Base-by-base conservation (phyloP, 2,329 filamentous ascomycete genomes). In the Achaetomium macrosporum region DNA sequence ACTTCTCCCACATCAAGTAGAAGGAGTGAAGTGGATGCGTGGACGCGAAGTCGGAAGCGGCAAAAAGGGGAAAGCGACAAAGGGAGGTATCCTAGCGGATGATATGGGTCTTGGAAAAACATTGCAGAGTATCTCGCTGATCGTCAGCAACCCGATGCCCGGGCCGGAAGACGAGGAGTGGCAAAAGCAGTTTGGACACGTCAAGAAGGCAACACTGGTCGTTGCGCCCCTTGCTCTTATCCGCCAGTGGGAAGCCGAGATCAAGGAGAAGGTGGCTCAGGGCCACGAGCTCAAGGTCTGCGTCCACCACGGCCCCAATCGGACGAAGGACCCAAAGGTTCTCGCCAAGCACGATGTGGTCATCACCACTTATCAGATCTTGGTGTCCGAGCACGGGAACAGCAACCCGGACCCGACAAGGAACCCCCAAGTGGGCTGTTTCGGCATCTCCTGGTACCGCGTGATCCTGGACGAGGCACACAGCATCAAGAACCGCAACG, bases 61-160 rank as follows among this genome's bases (percentile, higher is more conserved):
- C 56, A 96, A 93, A 72, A 87, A 85, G 61, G 88, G 88, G 54
- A 81, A 74, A 57, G 79, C 95, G 10, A 90, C 92, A 30, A 93
- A 95, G 62, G 93, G 93, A 35, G 93, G 93, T 16, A 95, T 99
- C 58, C 78, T 99, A 35, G 93, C 93, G 16, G 93, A 99, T 64
- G 93, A 99, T 66, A 95, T 97, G 92, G 92, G 92, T 60, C 75
- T 97, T 13, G 93, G 93, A 54, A 99, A 99, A 76, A 99, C 93
- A 0, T 80, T 99, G 13, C 93, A 99, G 71, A 90, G 91, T 1
- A 88, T 99, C 53, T 85, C 92, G 1, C 77, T 97, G 31, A 87
- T 99, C 40, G 76, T 99, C 36, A 87, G 79, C 51, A 96, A 97
- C 63, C 81, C 83, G 16, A 89, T 87, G 63, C 84, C 87, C 3